These are phyloP conservation scores for Daldinia sp. DNA, from an alignment of 2,329 filamentous ascomycete genomes.

Conservation along the genomic window DNA sequence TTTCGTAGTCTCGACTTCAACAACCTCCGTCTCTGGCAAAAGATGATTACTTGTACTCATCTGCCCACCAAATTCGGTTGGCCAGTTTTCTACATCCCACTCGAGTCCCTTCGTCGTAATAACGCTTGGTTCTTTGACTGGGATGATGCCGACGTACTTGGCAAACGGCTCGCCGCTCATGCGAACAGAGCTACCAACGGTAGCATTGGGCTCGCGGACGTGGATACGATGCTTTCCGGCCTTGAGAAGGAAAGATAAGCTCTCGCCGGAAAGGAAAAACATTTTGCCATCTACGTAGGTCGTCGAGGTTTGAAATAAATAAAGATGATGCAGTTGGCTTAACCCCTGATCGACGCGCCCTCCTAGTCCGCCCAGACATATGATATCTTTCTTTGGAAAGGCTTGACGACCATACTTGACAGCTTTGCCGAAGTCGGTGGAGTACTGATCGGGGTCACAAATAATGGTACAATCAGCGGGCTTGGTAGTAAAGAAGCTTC, in stretches of 20 bases:
- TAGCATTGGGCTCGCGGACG: constrained; percentile 57
- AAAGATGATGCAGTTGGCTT: constrained; percentile 87
- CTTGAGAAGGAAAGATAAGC: constrained; percentile 82
- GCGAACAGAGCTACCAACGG: constrained; percentile 2
- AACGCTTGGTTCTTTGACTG: constrained; percentile 77
- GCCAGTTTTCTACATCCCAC: constrained; percentile 90
- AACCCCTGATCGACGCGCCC: constrained; percentile 93
- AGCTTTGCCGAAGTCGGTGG: constrained; percentile 91
- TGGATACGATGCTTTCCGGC: constrained; percentile 72
- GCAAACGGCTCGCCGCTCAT: constrained; percentile 63
- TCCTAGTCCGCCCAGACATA: constrained; percentile 84
- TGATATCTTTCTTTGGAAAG: constrained; percentile 61
- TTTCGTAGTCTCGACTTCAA: constrained; percentile 69
- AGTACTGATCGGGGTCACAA: constrained; percentile 80
- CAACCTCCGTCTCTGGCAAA: constrained; percentile 62
- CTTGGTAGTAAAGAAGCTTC: constrained; percentile 70
- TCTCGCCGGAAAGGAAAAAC: constrained; percentile 83
- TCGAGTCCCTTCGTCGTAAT: constrained; percentile 84
- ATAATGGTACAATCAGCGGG: constrained; percentile 65
- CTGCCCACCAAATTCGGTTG: constrained; percentile 75
- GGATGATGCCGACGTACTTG: constrained; percentile 86
- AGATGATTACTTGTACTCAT: constrained; percentile 86
- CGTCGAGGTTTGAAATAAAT: constrained; percentile 62
- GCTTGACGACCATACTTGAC: constrained; percentile 50
- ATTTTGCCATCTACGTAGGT: constrained; percentile 64